Conservation (phyloP, 2,329 filamentous ascomycete genomes). For the Stemphylium vesicarium region DNA sequence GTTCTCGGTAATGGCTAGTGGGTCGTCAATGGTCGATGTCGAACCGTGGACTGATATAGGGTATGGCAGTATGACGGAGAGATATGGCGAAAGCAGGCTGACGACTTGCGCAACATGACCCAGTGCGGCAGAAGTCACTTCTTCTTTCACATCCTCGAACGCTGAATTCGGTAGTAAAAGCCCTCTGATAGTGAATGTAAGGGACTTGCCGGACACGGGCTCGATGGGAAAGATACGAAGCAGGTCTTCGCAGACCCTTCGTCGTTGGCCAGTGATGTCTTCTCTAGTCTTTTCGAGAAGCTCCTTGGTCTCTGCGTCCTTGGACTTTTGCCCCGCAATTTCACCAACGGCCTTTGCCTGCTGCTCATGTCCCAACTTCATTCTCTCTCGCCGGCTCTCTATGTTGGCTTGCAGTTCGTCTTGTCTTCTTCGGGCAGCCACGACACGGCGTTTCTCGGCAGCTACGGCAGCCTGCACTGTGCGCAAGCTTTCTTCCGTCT, state of each 20-base stretch:
- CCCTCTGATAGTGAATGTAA: slow-evolving; percentile 84
- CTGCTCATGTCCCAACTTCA: slow-evolving; percentile 65
- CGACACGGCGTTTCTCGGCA: slow-evolving; percentile 70
- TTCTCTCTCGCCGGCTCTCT: slow-evolving; percentile 68
- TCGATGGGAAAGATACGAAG: slow-evolving; percentile 80
- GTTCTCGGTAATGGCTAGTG: slow-evolving; percentile 61
- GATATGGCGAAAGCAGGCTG: slow-evolving; percentile 79
- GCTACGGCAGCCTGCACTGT: slow-evolving; percentile 61
- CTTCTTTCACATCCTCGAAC: slow-evolving; percentile 74
- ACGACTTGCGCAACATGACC: slow-evolving; percentile 80
- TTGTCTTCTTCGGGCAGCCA: slow-evolving; percentile 65
- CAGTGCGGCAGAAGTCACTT: slow-evolving; percentile 78
- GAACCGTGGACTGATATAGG: slow-evolving; percentile 76
- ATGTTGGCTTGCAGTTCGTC: slow-evolving; percentile 74
- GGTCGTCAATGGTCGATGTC: slow-evolving; percentile 75
- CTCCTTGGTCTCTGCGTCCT: slow-evolving; percentile 59
- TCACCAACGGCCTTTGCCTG: slow-evolving; percentile 67
- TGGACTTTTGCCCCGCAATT: slow-evolving; percentile 60
- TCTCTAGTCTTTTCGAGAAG: slow-evolving; percentile 65
- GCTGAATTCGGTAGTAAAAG: slow-evolving; percentile 80
- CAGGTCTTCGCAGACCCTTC: slow-evolving; percentile 86
- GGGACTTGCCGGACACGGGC: slow-evolving; percentile 65
- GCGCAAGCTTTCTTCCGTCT: slow-evolving; percentile 53
- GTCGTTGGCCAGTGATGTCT: slow-evolving; percentile 81
- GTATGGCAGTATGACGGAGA: slow-evolving; percentile 80